phyloP scores from a whole-genome alignment of 2,329 filamentous ascomycete genomes.

The Cladosporium sp. region DNA sequence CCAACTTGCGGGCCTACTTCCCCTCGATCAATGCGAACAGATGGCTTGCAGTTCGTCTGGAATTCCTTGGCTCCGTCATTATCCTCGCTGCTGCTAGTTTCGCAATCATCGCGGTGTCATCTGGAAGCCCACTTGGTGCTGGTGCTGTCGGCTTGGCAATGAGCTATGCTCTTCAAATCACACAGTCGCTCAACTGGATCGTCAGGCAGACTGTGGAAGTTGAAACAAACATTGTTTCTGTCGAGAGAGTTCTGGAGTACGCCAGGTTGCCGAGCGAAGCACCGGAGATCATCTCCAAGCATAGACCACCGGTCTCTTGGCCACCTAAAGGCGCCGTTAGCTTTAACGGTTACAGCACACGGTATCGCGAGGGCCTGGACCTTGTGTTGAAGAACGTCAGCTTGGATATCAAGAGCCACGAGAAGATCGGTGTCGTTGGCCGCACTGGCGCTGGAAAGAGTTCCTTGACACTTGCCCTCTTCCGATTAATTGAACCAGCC shows the following conservation, averaged over 20 bases:
- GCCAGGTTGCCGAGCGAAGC: slow-evolving; percentile 86
- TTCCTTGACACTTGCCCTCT: slow-evolving; percentile 84
- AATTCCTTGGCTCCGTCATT: slow-evolving; percentile 92
- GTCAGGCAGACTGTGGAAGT: slow-evolving; percentile 97
- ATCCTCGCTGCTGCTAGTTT: slow-evolving; percentile 84
- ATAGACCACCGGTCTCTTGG: slow-evolving; percentile 84
- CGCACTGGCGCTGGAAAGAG: slow-evolving; percentile 95
- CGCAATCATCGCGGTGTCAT: slow-evolving; percentile 72
- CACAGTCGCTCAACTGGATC: slow-evolving; percentile 97
- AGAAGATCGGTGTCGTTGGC: slow-evolving; percentile 97
- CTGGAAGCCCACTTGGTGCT: slow-evolving; percentile 56
- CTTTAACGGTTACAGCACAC: slow-evolving; percentile 90
- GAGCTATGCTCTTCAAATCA: slow-evolving; percentile 97
- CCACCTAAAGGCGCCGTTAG: slow-evolving; percentile 81
- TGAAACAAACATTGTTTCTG: slow-evolving; percentile 99
- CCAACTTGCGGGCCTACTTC: slow-evolving; percentile 90
- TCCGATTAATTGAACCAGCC: slow-evolving; percentile 88
- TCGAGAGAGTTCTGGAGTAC: slow-evolving; percentile 96
- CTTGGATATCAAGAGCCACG: slow-evolving; percentile 86
- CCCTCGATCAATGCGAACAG: slow-evolving; percentile 85
- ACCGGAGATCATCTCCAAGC: slow-evolving; percentile 84
- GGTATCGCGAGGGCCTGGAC: slow-evolving; percentile 85
- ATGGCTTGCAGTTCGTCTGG: slow-evolving; percentile 90
- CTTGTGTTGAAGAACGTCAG: slow-evolving; percentile 90
- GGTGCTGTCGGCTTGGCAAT: slow-evolving; percentile 88